Evolutionary conservation across 331 rosid genomes (phyloP).

Genomic region (Acacia concinna): DNA sequence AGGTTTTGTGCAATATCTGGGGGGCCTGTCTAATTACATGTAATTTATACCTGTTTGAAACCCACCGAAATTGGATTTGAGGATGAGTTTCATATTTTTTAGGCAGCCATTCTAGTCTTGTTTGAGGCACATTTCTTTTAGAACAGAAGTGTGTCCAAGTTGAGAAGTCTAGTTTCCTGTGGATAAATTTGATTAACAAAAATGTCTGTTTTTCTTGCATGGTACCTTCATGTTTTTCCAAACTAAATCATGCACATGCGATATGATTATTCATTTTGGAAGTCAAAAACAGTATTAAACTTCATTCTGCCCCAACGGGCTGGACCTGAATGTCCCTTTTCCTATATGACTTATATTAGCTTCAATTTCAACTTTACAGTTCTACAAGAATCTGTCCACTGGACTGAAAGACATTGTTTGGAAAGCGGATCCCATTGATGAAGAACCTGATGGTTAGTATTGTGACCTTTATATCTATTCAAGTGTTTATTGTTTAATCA

Average conservation of each 20-base stretch:
- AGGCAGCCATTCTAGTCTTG: background rate
- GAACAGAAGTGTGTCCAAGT: background rate
- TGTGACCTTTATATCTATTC: slow-evolving; percentile 6
- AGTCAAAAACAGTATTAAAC: background rate
- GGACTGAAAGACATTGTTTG: slow-evolving; percentile 93
- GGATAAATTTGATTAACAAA: background rate
- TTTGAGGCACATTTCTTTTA: background rate
- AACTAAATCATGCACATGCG: background rate
- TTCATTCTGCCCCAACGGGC: background rate
- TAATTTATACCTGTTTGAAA: background rate
- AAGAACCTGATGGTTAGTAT: slow-evolving; percentile 58
- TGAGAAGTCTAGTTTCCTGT: background rate
- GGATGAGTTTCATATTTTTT: background rate
- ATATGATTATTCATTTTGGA: background rate
- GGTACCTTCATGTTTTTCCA: background rate
- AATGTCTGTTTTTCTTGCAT: background rate
- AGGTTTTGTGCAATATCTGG: background rate
- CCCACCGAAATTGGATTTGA: background rate
- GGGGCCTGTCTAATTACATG: background rate
- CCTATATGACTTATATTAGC: background rate
- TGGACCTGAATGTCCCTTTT: background rate
- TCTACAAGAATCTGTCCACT: slow-evolving; percentile 70
- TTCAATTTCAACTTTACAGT: slow-evolving; percentile 50
- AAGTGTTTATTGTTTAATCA: background rate
- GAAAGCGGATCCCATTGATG: slow-evolving; percentile 72